phyloP scores from a whole-genome alignment of 139 green algal genomes.

The Chlamydomonas incerta region DNA sequence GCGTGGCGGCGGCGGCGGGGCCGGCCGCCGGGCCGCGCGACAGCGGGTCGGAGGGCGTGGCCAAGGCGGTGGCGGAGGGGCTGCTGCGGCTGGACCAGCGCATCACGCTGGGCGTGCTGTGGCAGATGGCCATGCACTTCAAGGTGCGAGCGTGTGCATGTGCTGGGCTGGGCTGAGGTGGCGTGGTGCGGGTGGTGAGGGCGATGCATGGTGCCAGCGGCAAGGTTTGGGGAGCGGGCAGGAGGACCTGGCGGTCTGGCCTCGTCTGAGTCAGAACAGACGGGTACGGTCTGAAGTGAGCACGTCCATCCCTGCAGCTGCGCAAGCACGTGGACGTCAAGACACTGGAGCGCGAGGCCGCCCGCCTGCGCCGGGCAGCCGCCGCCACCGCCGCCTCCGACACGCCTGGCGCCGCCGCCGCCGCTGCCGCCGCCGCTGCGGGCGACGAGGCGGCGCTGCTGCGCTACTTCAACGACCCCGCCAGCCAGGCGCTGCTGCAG shows the following conservation, averaged over 20 bases:
- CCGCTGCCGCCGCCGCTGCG: not conserved
- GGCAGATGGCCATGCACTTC: slow-evolving; percentile 54
- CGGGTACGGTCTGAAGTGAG: no score
- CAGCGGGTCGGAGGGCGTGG: not conserved
- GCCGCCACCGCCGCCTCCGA: not conserved
- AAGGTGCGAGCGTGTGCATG: slow-evolving; percentile 15
- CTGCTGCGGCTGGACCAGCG: slow-evolving; percentile 75
- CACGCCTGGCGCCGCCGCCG: not conserved
- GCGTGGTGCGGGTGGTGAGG: no score
- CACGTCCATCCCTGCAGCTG: no score
- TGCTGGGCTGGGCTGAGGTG: not conserved
- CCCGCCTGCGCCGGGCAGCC: slow-evolving; percentile 30
- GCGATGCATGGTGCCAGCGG: no score
- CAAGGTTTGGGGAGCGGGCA: no score
- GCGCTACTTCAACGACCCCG: slow-evolving; percentile 54
- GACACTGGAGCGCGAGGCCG: slow-evolving; percentile 31
- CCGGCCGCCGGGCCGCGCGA: not conserved
- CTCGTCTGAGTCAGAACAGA: no score
- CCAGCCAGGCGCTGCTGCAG: slow-evolving; percentile 66
- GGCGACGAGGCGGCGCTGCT: slow-evolving; percentile 3
- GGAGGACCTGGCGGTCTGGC: no score
- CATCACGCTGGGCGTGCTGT: slow-evolving; percentile 74
- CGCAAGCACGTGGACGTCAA: slow-evolving; percentile 33
- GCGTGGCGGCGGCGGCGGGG: not conserved
- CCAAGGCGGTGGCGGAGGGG: slow-evolving; percentile 53